Percentiles rank a stretch among this genome's conserved stretches.
Evolutionary conservation across 1,284 basidiomycete species (phyloP).

Genomic region (Malassezia globosa): DNA sequence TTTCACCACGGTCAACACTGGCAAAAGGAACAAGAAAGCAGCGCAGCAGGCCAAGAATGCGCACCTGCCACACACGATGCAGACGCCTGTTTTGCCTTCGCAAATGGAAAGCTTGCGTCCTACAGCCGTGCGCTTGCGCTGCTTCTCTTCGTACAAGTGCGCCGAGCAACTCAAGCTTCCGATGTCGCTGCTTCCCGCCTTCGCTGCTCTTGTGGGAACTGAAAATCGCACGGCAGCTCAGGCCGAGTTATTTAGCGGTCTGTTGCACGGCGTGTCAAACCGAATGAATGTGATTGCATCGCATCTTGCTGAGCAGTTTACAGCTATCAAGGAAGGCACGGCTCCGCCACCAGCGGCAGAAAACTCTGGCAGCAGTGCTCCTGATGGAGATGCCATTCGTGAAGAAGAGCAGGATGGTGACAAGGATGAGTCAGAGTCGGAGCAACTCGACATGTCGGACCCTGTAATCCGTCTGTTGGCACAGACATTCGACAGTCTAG

Average conservation of each 20-base stretch:
- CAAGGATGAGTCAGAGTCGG: not conserved
- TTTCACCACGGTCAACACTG: conserved; percentile 8
- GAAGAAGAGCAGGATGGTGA: not conserved
- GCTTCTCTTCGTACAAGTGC: conserved; percentile 12
- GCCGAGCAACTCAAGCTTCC: conserved; percentile 15
- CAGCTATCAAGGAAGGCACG: not conserved
- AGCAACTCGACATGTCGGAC: conserved; percentile 8
- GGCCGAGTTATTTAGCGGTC: conserved; percentile 8
- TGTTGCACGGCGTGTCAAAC: conserved; percentile 17
- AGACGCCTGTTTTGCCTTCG: conserved; percentile 10
- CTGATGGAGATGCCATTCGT: no score
- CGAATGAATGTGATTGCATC: conserved; percentile 13
- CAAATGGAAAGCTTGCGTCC: conserved; percentile 1
- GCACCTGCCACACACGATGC: conserved; percentile 13
- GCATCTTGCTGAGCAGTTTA: conserved; percentile 14
- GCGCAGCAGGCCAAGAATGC: conserved; percentile 9
- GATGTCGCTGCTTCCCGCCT: conserved; percentile 11
- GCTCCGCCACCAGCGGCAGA: not conserved
- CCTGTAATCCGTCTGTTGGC: conserved; percentile 14
- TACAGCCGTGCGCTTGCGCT: conserved; percentile 13
- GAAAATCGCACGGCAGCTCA: conserved; percentile 11
- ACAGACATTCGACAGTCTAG: conserved; percentile 11
- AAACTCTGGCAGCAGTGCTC: no score
- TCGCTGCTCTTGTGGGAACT: conserved; percentile 15
- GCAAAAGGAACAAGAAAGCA: conserved; percentile 12